Percentiles rank a stretch among this genome's conserved stretches.
Evolutionary conservation across 805 yeast genomes (phyloP).

Genomic region (Candida germanica): DNA sequence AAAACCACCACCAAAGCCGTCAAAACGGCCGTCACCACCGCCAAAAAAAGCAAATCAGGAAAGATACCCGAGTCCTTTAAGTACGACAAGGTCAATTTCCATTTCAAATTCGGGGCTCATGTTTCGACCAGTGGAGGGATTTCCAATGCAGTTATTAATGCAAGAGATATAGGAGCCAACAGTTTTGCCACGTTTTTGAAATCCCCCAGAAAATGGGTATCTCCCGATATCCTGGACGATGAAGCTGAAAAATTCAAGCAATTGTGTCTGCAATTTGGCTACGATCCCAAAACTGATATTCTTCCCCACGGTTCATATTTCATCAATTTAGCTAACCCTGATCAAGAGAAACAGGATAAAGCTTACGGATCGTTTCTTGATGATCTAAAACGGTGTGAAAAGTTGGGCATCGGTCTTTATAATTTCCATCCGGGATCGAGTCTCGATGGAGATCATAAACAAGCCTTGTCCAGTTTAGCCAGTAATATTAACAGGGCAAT

Average conservation of each 20-base stretch:
- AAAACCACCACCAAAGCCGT: conserved; percentile 5
- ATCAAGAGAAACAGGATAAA: conserved; percentile 68
- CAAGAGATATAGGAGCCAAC: conserved; percentile 57
- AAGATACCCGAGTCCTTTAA: conserved; percentile 13
- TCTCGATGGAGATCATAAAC: conserved; percentile 60
- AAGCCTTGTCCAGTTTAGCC: conserved; percentile 70
- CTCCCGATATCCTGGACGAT: conserved; percentile 67
- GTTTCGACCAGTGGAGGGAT: conserved; percentile 82
- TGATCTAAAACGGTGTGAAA: conserved; percentile 85
- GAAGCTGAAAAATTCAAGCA: conserved; percentile 66
- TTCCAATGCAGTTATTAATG: conserved; percentile 58
- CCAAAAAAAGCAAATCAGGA: neutral
- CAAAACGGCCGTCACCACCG: conserved; percentile 3
- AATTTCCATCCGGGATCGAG: conserved; percentile 95
- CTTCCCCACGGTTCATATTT: conserved; percentile 95
- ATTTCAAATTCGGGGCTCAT: conserved; percentile 79
- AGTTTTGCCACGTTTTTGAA: conserved; percentile 89
- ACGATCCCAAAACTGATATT: conserved; percentile 72
- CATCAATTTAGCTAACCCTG: conserved; percentile 91
- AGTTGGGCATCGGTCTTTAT: conserved; percentile 76
- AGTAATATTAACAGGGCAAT: conserved; percentile 77
- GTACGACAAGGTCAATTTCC: conserved; percentile 15
- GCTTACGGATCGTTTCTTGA: conserved; percentile 79
- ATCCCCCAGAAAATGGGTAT: conserved; percentile 87
- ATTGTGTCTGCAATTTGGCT: conserved; percentile 60